phyloP scores from a whole-genome alignment of 495 filamentous ascomycete species.

The Lichina pygmaea region DNA sequence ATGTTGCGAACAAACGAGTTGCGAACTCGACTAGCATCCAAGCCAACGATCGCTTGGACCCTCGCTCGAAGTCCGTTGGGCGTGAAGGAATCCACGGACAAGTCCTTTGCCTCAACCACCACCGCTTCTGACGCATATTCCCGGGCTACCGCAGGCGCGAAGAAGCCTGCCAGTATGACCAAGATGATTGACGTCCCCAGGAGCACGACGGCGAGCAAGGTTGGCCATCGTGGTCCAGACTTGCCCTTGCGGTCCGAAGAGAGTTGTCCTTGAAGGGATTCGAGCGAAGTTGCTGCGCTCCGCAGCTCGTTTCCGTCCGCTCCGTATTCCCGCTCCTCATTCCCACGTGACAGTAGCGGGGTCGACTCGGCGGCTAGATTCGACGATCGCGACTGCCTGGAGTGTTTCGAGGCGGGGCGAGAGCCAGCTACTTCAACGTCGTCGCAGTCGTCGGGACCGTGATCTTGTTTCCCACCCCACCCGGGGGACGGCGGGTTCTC shows the following conservation, averaged over 20 bases:
- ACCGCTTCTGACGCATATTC: constrained; percentile 64
- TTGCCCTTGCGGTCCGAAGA: background rate
- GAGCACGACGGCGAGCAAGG: constrained; percentile 23
- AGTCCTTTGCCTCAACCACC: constrained; percentile 48
- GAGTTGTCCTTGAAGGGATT: background rate
- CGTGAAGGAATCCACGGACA: constrained; percentile 68
- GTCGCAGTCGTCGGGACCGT: background rate
- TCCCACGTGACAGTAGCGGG: constrained; percentile 23
- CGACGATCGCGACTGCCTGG: constrained; percentile 9
- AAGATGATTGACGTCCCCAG: constrained; percentile 20
- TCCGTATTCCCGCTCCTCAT: constrained; percentile 11
- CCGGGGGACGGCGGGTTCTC: background rate
- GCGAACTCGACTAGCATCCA: constrained; percentile 49
- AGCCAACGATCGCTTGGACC: constrained; percentile 48
- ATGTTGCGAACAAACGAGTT: constrained; percentile 42
- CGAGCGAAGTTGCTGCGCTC: background rate
- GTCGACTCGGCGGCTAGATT: constrained; percentile 20
- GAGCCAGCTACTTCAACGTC: background rate
- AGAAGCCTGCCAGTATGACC: constrained; percentile 39
- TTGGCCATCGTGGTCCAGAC: constrained; percentile 22
- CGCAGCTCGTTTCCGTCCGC: constrained; percentile 7
- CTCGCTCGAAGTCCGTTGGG: constrained; percentile 45
- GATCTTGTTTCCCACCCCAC: background rate
- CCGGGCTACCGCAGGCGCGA: constrained; percentile 52
- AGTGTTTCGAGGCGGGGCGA: constrained; percentile 11